A percentile compares a stretch with the other conserved stretches of the same genome.
Conservation (phyloP, 2,329 filamentous ascomycete genomes). For the Bretziella fagacearum region DNA sequence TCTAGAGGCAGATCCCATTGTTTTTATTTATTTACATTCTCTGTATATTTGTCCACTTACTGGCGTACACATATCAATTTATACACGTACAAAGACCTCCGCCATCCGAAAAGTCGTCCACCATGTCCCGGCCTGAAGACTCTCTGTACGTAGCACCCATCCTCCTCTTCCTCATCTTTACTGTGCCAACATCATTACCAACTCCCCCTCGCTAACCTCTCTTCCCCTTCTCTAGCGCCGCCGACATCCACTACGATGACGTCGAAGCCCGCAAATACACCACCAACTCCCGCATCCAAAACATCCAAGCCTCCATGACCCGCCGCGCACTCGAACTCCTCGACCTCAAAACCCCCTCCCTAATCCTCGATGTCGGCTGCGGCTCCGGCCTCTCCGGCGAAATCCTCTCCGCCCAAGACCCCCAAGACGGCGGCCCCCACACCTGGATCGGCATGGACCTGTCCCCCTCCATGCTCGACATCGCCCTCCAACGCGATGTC, state of each 20-base stretch:
- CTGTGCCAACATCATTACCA: background rate
- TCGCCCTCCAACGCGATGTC: conserved; percentile 78
- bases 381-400: conserved; percentile 88
- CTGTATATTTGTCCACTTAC: too few species aligned
- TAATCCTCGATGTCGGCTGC: conserved; percentile 94
- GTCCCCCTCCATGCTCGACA: conserved; percentile 86
- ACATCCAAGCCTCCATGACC: conserved; percentile 91
- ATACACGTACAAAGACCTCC: too few species aligned
- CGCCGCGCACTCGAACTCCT: conserved; percentile 84
- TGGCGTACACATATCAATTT: too few species aligned
- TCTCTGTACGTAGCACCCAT: conserved; percentile 44
- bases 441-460: conserved; percentile 97
- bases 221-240: conserved; percentile 41
- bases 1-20: too few species aligned
- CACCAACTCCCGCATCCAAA: conserved; percentile 84
- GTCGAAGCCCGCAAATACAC: conserved; percentile 94
- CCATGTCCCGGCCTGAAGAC: conserved; percentile 95
- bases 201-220: background rate
- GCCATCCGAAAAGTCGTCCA: too few species aligned
- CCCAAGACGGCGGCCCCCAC: conserved; percentile 66
- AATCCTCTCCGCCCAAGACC: conserved; percentile 59
- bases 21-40: too few species aligned
- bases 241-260: conserved; percentile 96
- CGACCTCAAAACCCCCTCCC: conserved; percentile 56
- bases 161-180: background rate